Evolutionary conservation across 441 rosid species (phyloP).

Genomic region (Croton laevigatus): DNA sequence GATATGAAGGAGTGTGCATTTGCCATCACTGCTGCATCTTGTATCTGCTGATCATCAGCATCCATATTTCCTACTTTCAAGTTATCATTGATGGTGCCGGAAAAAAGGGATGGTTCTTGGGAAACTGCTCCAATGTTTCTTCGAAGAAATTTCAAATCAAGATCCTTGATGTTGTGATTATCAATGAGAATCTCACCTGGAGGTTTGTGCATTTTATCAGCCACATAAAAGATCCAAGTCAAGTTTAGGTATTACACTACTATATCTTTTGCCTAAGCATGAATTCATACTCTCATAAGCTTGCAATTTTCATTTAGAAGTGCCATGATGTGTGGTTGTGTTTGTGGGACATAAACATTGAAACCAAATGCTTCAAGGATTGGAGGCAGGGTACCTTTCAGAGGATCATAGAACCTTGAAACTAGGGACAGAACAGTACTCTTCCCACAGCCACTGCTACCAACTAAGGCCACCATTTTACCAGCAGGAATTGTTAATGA

Average conservation of each 20-base stretch:
- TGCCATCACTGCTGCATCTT: constrained; percentile 53
- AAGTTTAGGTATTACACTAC: not conserved
- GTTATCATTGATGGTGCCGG: constrained; percentile 60
- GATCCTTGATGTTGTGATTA: constrained; percentile 49
- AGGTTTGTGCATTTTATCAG: not conserved
- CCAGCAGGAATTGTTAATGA: constrained; percentile 61
- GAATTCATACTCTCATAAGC: not conserved
- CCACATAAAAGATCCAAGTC: not conserved
- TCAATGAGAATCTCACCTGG: constrained; percentile 55
- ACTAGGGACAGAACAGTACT: constrained; percentile 58
- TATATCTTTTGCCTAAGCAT: not conserved
- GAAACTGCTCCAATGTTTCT: constrained; percentile 54
- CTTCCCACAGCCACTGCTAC: constrained; percentile 73
- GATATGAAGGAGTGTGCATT: constrained; percentile 59
- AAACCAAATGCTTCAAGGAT: constrained; percentile 2
- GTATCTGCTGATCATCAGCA: constrained; percentile 44
- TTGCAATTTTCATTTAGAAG: constrained; percentile 1
- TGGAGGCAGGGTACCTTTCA: constrained; percentile 30
- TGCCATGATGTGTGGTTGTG: not conserved
- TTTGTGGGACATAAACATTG: not conserved
- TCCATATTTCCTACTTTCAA: constrained; percentile 58
- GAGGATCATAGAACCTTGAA: constrained; percentile 64
- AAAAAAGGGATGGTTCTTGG: constrained; percentile 65
- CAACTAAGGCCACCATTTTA: constrained; percentile 56
- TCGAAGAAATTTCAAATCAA: constrained; percentile 52